Evolutionary conservation across 495 filamentous ascomycete genomes (phyloP), one percentile per base, ranked within the genome.

Genomic region (Monascus purpureus): DNA sequence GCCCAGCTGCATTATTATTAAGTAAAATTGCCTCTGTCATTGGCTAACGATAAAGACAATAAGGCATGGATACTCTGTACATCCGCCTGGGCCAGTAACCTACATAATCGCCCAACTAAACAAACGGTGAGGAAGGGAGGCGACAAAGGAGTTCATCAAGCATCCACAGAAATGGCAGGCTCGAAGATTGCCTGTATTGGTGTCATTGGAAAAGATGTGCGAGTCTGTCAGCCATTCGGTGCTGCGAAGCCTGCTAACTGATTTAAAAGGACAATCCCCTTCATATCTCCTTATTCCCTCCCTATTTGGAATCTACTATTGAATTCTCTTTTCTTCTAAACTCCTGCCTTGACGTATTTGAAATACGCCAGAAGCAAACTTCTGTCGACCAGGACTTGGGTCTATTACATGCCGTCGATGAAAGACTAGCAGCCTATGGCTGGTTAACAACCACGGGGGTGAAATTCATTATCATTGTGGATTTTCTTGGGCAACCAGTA

Each of bases 381-480:
- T 60, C 68, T 9, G 67, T 74, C 33, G 86, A 75, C 43, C 67
- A 88, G 42, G 92, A 96, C 46, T 82, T 86, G 35, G 92, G 92
- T 5, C 69, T 96, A 0, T 65, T 97, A 20, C 86, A 95, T 52
- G 82, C 82, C 12, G 64, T 97, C 25, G 92, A 96, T 57, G 92
- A 97, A 53, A 72, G 83, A 8, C 62, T 96, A 13, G 83, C 85
- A 12, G 73, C 78, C 35, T 97, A 95, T 62, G 90, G 90, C 38
- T 96, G 82, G 74, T 66, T 94, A 47, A 96, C 90, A n/a, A 95
- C 93, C 52, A 96, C 92, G 4, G 88, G 87, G 4, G 73, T 88
- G 17, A 86, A 82, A 52, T 72, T 97, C 41, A 73, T 95, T 17
- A 73, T 83, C 24, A 73, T 94, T 1, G 78, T 96, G 9, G 90